Base-by-base conservation (phyloP, 2,329 filamentous ascomycete genomes). In the Colletotrichum magnum region DNA sequence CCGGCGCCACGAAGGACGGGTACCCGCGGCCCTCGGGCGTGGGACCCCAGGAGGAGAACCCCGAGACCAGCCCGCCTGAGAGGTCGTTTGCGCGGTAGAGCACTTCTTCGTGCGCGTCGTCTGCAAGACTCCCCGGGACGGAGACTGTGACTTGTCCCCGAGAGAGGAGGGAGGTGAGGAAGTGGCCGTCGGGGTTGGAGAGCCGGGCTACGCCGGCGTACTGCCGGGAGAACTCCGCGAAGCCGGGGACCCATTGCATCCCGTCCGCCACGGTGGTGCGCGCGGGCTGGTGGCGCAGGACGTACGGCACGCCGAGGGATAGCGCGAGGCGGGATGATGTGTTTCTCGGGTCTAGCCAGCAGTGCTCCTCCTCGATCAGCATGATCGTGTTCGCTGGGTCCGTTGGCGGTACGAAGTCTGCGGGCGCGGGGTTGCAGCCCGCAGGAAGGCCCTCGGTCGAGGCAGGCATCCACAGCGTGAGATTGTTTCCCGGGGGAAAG, bases 1-100 rank as follows among this genome's bases (percentile, higher is more conserved):
- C 72, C 6, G 70, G 69, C 5, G 69, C 72, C 6, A 61, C 48
- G 43, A 72, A 62, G 39, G 72, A 71, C 3, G 73, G 72, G 57
- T 73, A 71, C 47, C 70, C 50, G 7, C 65, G 54, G 13, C 72
- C 63, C 12, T 69, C 63, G 15, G 51, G 64, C 0, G 71, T 71
- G 4, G 71, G 72, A 10, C 72, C 69, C 69, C 67, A 72, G 12
- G 50, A 63, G 7, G 60, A 68, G 39, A 69, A 70, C 6, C 7
- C 13, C 39, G 60, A 63, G 21, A 53, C 58, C 9, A 62, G 39
- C 4, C 58, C 58, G 6, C 58, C 58, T 6, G 58, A 52, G 21
- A 62, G 24, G n/a, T 41, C 24, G 50, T 62, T 62, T n/a, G 15
- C 9, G 3, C 28, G 26, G 43, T 59, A 59, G 21, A 24, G 26